Base-by-base conservation (phyloP, 139 green algal species). In the Tetradesmus obliquus region DNA sequence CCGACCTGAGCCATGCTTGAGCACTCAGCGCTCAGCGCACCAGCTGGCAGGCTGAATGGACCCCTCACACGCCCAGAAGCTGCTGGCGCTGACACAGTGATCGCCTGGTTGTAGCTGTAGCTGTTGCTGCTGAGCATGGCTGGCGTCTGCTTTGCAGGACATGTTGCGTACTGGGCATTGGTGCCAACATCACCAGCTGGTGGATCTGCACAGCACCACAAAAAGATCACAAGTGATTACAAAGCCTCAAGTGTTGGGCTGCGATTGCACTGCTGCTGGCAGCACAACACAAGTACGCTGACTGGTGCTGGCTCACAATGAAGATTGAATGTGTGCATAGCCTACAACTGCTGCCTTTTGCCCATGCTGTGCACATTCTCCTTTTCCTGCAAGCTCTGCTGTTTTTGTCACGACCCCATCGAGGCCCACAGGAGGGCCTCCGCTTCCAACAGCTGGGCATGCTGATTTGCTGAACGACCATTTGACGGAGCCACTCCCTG, bases 11-110 rank as follows among this genome's bases (percentile, higher is more conserved):
- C 79, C 80, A 89, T 7, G 79, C 94, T 86, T 17, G 57, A 51
- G 79, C 94, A 96, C 51, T 91, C 55, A 7, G 86, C 81, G 17
- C 91, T 95, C 32, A 94, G 82, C 1, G 86, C 91, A 2, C 90
- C 91, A 55, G 90, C 93, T 6, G 94, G 93, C 55, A 96, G 53
- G 1, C 84, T 91, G 9, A 92, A 85, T 2, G 45, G 66, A 9
- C 81, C 81, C 84, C 15, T 54, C 13, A 89, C 62, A 51, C 24
- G 24, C 62, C 60, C 32, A 55, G 13, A 7, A 53, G 62, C 80
- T 66, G 60, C 45, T n/a, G 80, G 51, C 20, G 54, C 89, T 22
- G 62, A 79, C 53, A 88, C 76, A 5, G 69, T 9, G 17, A 91
- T 0, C 1, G 88, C 24, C 76, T 91, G 60, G 7, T 82, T 66